Base-by-base conservation (phyloP, 2,329 filamentous ascomycete genomes). In the Arthrocladium fulminans region DNA sequence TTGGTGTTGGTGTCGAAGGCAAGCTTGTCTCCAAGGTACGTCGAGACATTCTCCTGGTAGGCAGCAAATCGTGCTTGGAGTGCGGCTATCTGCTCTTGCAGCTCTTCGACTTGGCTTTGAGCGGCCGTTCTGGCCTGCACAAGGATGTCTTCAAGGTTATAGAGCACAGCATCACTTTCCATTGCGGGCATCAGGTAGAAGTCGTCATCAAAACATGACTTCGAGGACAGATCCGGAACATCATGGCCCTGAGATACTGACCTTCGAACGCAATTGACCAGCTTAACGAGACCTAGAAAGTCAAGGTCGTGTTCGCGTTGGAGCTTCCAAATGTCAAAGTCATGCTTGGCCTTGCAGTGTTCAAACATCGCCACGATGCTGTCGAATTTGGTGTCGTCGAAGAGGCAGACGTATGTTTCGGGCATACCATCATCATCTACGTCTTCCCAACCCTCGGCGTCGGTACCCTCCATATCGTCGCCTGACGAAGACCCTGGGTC, bases 151-250 rank as follows among this genome's bases (percentile, higher is more conserved):
- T 94, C 90, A 17, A 98, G 73, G 48, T 79, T 86, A 62, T 94
- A 88, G 25, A 98, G 79, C 46, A 97, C 72, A 3, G 89, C 86
- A 63, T 98, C 92, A 57, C 96, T 88, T 50, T 92, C 83, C 6
- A 98, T 69, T 3, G 88, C 82, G 0, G 92, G 92, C 61, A 85
- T 84, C 50, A 98, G 73, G 61, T 82, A 94, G 55, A 77, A 75
- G 54, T 97, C 90, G 52, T 88, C 79, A n/a, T 80, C 74, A 53
- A 96, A 81, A 22, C 80, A 72, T 2, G 72, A 69, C 29, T 71
- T 70, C 2, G 79, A 73, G 50, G 86, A 80, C 37, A 83, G 67
- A 50, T 76, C 72, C 0, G 79, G 79, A 2, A 64, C 59, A 25
- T 53, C 55, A 47, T 72, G 68, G 24, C 73, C 73, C 39, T 61